Evolutionary conservation across 116 monocot species (phyloP).

Genomic region (Phalaenopsis hybrid): DNA sequence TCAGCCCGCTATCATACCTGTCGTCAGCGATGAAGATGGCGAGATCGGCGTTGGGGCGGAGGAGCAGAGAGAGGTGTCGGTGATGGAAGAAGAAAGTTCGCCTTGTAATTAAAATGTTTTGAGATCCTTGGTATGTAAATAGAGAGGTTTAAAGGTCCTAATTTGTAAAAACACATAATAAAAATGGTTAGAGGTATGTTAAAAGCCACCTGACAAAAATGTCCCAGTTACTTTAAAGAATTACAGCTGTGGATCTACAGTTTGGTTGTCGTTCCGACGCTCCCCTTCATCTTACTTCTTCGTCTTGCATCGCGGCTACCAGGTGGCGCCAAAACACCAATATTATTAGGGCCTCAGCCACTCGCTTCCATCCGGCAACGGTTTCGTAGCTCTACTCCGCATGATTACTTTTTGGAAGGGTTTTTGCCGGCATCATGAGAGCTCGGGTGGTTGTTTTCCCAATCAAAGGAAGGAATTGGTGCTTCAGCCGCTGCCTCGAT

Average conservation of each 20-base stretch:
- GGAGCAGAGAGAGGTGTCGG: no score
- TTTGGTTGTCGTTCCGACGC: background rate
- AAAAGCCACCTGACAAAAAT: no score
- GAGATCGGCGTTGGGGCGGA: no score
- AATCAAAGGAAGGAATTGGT: constrained; percentile 79
- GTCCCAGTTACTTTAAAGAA: background rate
- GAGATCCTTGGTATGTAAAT: no score
- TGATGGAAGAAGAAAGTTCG: no score
- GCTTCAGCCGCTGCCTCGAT: constrained; percentile 52
- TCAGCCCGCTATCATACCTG: no score
- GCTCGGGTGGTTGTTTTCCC: constrained; percentile 86
- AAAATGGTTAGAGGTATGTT: no score
- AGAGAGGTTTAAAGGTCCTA: no score
- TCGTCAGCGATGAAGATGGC: no score
- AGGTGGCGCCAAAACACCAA: background rate
- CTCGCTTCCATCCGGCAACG: background rate
- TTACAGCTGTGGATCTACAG: background rate
- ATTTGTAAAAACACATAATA: no score
- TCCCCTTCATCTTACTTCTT: background rate
- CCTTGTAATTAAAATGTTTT: no score
- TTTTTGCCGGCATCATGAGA: constrained; percentile 32
- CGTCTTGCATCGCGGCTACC: background rate
- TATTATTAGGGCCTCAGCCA: background rate
- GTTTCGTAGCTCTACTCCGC: background rate
- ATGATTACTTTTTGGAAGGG: background rate